Percentiles rank a stretch among this genome's conserved stretches.
These are phyloP conservation scores for Tricholoma bakamatsutake DNA, from an alignment of 768 basidiomycete species.

Conservation along the genomic window DNA sequence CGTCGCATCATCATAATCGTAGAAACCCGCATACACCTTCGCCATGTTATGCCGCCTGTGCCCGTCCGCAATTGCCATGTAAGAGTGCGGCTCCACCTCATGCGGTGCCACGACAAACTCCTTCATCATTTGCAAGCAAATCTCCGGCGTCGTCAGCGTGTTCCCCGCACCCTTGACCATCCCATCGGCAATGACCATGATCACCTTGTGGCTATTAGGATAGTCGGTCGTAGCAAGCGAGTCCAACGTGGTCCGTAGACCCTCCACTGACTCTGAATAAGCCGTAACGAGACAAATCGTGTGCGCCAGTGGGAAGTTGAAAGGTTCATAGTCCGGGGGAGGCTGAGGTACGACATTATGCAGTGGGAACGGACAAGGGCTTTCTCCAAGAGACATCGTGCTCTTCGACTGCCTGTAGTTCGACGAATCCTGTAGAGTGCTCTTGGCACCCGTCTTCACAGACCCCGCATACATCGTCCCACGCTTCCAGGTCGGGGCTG, in stretches of 20 bases:
- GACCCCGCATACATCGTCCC: slow-evolving; percentile 46
- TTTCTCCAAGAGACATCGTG: slow-evolving; percentile 71
- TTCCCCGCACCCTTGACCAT: slow-evolving; percentile 98
- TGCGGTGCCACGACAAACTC: slow-evolving; percentile 75
- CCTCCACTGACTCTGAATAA: slow-evolving; percentile 95
- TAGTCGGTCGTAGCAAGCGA: slow-evolving; percentile 98
- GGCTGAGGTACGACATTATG: slow-evolving; percentile 90
- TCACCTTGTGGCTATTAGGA: slow-evolving; percentile 94
- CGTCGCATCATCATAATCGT: slow-evolving; percentile 89
- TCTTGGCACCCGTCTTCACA: slow-evolving; percentile 40
- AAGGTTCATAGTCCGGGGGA: slow-evolving; percentile 85
- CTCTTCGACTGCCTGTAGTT: slow-evolving; percentile 52
- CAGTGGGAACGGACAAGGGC: slow-evolving; percentile 90
- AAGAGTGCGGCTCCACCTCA: slow-evolving; percentile 91
- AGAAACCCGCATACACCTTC: slow-evolving; percentile 96
- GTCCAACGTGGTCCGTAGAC: slow-evolving; percentile 95
- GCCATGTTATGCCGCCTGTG: slow-evolving; percentile 99
- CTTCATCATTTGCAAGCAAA: slow-evolving; percentile 95
- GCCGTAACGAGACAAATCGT: slow-evolving; percentile 96
- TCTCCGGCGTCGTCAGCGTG: slow-evolving; percentile 85
- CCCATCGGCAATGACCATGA: slow-evolving; percentile 94
- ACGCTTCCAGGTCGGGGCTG: slow-evolving; percentile 52
- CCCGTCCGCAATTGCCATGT: slow-evolving; percentile 99
- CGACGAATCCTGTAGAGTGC: slow-evolving; percentile 58
- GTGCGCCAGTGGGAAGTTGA: slow-evolving; percentile 92